Percentiles rank a stretch among this genome's conserved stretches.
Evolutionary conservation across 1,284 basidiomycete species (phyloP).

Genomic region (Malassezia vespertilionis): DNA sequence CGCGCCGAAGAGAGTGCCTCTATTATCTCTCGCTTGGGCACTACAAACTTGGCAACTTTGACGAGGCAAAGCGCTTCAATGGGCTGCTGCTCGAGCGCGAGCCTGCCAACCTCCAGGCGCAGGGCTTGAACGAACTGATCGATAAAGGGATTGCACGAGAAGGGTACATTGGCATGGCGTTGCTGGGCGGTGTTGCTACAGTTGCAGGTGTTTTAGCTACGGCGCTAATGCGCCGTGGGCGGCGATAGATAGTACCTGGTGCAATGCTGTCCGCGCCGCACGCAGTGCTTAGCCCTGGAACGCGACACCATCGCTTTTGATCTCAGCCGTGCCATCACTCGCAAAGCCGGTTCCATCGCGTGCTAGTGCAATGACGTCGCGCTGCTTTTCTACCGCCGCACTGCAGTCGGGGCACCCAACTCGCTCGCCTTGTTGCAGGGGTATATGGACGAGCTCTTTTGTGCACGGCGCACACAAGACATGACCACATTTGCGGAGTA

Average conservation of each 20-base stretch:
- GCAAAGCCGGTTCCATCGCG: conserved; percentile 19
- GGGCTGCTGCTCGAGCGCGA: conserved; percentile 82
- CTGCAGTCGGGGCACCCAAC: conserved; percentile 15
- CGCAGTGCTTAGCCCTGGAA: conserved; percentile 12
- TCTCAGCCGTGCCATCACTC: conserved; percentile 10
- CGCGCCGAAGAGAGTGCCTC: conserved; percentile 80
- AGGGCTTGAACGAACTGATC: conserved; percentile 71
- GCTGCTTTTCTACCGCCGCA: not conserved
- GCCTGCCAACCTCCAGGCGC: conserved; percentile 84
- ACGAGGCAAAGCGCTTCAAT: conserved; percentile 85
- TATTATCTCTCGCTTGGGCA: conserved; percentile 95
- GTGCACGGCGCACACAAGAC: conserved; percentile 13
- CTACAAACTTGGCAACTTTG: conserved; percentile 92
- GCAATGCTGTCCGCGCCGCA: not conserved
- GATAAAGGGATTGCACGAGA: conserved; percentile 80
- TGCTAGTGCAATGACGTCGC: conserved; percentile 11
- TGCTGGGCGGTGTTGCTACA: conserved; percentile 79
- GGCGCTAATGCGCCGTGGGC: conserved; percentile 51
- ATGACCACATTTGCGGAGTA: conserved; percentile 14
- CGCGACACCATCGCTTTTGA: conserved; percentile 6
- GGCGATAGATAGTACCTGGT: conserved; percentile 4
- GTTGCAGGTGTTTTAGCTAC: conserved; percentile 71
- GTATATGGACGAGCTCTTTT: conserved; percentile 1
- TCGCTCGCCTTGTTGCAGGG: not conserved
- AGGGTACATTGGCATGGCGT: conserved; percentile 85